Base-by-base conservation (phyloP, 1,284 basidiomycete genomes). In the Paramarasmius palmivorus region DNA sequence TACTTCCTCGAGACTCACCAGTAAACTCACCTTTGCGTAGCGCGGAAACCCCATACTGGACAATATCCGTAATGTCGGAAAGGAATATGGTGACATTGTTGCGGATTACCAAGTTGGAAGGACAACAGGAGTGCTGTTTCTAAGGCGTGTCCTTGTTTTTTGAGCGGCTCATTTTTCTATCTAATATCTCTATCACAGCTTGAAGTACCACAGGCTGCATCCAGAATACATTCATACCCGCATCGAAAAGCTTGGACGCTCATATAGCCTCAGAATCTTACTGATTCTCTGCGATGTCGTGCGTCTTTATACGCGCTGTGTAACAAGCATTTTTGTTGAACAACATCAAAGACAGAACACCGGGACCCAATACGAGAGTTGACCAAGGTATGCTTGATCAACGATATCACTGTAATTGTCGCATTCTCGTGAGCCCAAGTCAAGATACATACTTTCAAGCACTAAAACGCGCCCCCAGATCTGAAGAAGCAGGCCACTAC, bases 151-250 rank as follows among this genome's bases (percentile, higher is more conserved):
- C 20, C 12, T 2, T 56, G 23, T 40, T 25, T 40, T 9, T 47
- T 45, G n/a, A 5, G 19, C 25, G 10, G 3, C 20, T 23, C 2
- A 46, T 49, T 46, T 39, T 8, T 39, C n/a, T 23, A n/a, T 39
- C 39, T 42, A 15, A 48, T 22, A 36, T 42, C 37, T 38, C 17
- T 15, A 17, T 53, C 34, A 17, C 55, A 98, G 95, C 66, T 71
- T 99, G 56, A 90, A 89, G 61, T 99, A 99, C 63, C 95, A 99
- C 65, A 90, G 95, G 23, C 79, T 99, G 15, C 97, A 99, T 69
- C 97, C 97, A 4, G 97, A 99, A 70, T 99, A 99, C 67, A 89
- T 99, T 56, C 91, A 95, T 66, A 81, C 82, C 41, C 86, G 97
- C 3, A 95, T 99, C 55, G 87, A 93, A 63, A 90, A 88, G 61